Base-by-base conservation (phyloP, 208 protist genomes). In the Leishmania tropica region DNA sequence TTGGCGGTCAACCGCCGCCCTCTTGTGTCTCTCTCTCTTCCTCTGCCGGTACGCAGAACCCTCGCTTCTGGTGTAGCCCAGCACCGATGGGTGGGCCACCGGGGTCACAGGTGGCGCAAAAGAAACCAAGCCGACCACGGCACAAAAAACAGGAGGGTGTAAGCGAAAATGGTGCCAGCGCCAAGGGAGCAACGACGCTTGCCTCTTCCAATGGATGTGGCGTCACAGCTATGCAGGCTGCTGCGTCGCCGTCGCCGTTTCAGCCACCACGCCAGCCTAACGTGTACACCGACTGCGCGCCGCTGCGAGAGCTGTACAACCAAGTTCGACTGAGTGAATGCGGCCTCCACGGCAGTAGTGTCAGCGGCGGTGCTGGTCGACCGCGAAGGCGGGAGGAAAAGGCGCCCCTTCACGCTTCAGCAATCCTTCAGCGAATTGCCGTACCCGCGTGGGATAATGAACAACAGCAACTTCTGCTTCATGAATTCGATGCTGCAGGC, bases 391-490 rank as follows among this genome's bases (percentile, higher is more conserved):
- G 31, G n/a, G 6, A 24, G 54, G 6, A 53, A n/a, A 70, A 56
- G 28, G 47, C 62, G 70, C 17, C 10, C 81, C 10, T 75, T 73
- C 13, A 28, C 42, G 5, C 89, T 95, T 85, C 83, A 85, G 21
- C 62, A 71, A 1, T 37, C 45, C 35, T 96, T 95, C 79, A 76
- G 7, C 35, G 40, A 87, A 10, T 79, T 86, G 1, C 91, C 88
- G 6, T 87, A 83, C 72, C 85, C 91, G 42, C 88, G 89, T 70
- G 94, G 94, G 5, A 89, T 97, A 24, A 45, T 91, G 17, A 97
- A 97, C 73, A 94, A 81, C 78, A 90, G 84, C 76, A 95, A 97
- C 81, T 95, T 87, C 75, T 97, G 94, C 84, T 97, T 95, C 80
- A 96, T 97, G 81, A 96, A 96, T 83, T 87, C 93, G 2, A 87